A percentile compares a stretch with the other conserved stretches of the same genome.
Evolutionary conservation across 73 alveolate genomes (phyloP).

Genomic region (Uronychia setigera): DNA sequence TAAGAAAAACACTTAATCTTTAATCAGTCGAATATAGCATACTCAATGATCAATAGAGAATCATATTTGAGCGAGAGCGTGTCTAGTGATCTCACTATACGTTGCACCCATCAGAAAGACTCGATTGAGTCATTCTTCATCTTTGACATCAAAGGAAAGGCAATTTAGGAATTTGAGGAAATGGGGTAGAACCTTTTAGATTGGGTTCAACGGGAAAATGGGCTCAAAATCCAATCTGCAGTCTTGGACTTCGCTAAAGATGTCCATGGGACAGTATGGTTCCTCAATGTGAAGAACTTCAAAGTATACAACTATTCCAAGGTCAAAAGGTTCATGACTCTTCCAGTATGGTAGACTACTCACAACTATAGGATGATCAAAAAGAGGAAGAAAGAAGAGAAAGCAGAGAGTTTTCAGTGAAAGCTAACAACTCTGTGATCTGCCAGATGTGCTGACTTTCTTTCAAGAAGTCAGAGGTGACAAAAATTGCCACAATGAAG

Average conservation of each 20-base stretch:
- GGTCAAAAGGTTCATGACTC: not conserved
- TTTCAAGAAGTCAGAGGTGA: conserved; percentile 36
- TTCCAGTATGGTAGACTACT: conserved; percentile 32
- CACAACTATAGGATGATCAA: conserved; percentile 26
- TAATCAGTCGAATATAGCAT: conserved; percentile 6
- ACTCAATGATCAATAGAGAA: not conserved
- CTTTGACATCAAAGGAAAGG: conserved; percentile 35
- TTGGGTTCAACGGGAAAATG: conserved; percentile 8
- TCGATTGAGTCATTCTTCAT: conserved; percentile 20
- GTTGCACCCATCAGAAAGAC: not conserved
- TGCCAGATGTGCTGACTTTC: conserved; percentile 63
- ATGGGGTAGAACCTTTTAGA: conserved; percentile 4
- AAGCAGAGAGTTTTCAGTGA: conserved; percentile 11
- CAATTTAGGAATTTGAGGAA: conserved; percentile 16
- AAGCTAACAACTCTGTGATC: conserved; percentile 48
- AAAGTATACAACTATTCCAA: conserved; percentile 3
- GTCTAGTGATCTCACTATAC: conserved; percentile 11
- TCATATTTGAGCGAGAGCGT: not conserved
- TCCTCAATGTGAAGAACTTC: conserved; percentile 23
- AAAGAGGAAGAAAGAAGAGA: conserved; percentile 31
- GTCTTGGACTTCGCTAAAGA: conserved; percentile 33
- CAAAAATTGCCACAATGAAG: conserved; percentile 46
- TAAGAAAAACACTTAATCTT: conserved; percentile 6
- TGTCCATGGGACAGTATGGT: conserved; percentile 17
- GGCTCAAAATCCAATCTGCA: not conserved